These are phyloP conservation scores for Cryptococcus sp. DNA, from an alignment of 1,284 basidiomycete species.

Conservation along the genomic window DNA sequence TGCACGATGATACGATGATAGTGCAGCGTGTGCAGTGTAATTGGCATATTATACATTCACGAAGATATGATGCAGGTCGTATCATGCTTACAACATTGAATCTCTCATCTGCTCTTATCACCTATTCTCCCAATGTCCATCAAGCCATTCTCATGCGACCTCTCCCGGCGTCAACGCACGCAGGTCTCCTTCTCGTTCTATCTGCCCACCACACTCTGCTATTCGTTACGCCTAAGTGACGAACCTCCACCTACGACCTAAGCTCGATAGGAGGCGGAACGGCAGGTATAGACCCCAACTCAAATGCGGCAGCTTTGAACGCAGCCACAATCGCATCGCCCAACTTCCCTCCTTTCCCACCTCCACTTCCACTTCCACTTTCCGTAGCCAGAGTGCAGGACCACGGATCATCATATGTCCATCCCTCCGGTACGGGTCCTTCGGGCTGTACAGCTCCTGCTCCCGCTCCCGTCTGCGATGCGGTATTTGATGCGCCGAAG, in stretches of 20 bases:
- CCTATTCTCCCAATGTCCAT: no score
- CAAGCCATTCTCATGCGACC: no score
- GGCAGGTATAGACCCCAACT: conserved; percentile 73
- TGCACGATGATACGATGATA: not conserved
- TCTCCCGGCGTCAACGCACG: no score
- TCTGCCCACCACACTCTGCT: no score
- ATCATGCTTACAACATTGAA: no score
- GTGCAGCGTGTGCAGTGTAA: no score
- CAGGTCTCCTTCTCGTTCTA: no score
- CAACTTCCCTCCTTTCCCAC: conserved; percentile 23
- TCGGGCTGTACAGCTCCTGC: conserved; percentile 10
- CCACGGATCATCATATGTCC: conserved; percentile 50
- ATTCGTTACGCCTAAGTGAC: no score
- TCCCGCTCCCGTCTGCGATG: conserved; percentile 5
- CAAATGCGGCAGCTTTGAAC: conserved; percentile 66
- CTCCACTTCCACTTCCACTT: conserved; percentile 14
- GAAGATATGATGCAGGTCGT: not conserved
- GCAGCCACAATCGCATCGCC: conserved; percentile 59
- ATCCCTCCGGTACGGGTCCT: conserved; percentile 54
- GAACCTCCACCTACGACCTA: conserved; percentile 43
- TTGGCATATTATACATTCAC: not conserved
- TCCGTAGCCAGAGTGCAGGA: conserved; percentile 27
- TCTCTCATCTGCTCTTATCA: no score
- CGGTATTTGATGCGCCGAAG: not conserved
- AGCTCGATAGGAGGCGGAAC: conserved; percentile 70